Base-by-base conservation (phyloP, 805 yeast species). In the Saccharomycopsis malanga region DNA sequence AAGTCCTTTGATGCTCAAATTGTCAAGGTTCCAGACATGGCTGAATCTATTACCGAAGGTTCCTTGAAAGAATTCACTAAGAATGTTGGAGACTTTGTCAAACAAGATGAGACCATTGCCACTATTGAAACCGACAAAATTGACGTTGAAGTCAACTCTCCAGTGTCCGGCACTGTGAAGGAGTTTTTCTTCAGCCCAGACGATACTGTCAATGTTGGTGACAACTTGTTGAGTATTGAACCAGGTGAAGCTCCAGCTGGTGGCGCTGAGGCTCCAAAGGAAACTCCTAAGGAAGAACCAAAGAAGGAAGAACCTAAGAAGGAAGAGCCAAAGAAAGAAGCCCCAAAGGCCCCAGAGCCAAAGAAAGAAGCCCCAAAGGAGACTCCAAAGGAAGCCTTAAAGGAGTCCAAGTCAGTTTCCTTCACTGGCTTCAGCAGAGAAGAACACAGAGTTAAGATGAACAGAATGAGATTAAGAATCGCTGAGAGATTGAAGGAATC, bases 401-500 rank as follows among this genome's bases (percentile, higher is more conserved):
- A 38, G 24, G 34, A 29, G 15, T 62, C 46, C 58, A 47, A 38
- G 56, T 36, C 42, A n/a, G 54, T 61, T 10, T 61, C 74, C 27
- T 60, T 67, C 38, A 70, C 73, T 35, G 58, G 75, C 30, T 87
- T 86, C 62, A 75, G 93, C 50, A 85, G 98, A 73, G 68, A 71
- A 53, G 98, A 93, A 72, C 84, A 81, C 64, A 79, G 88, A 66
- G 94, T 93, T 55, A 91, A 91, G 76, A 91, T 91, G 98, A 93
- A 89, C 81, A 86, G 98, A 75, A 93, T 91, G 98, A 84, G 98
- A 73, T 70, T 87, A 71, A 87, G 98, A 77, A 93, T 93, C 57
- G 96, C 98, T 52, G 98, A 91, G 75, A 87, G 98, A 72, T 83
- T 91, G 65, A 91, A 91, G 87, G 98, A 93, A 75, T 86, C 98